A percentile compares a stretch with the other conserved stretches of the same genome.
phyloP scores from a whole-genome alignment of 176 grass and related monocot species.

The Carex cristatella region DNA sequence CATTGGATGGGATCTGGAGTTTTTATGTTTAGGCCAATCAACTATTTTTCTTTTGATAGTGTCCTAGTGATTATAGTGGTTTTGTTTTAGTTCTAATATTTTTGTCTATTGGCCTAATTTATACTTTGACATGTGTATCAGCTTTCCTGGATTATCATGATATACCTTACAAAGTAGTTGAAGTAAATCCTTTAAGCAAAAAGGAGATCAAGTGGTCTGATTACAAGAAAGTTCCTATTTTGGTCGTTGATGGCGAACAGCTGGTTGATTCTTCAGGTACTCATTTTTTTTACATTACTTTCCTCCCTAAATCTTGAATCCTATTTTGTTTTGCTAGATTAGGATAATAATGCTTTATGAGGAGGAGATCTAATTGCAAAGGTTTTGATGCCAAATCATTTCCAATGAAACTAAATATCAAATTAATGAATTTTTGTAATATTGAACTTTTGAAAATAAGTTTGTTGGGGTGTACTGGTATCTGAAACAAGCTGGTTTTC shows the following conservation, averaged over 20 bases:
- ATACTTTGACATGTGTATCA: constrained; percentile 29
- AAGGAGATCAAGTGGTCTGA: constrained; percentile 99
- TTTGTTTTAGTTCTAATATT: background rate
- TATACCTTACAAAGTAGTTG: constrained; percentile 98
- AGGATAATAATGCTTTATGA: background rate
- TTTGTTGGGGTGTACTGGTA: background rate
- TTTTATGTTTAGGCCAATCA: background rate
- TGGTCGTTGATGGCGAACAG: constrained; percentile 80
- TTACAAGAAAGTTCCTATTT: constrained; percentile 99
- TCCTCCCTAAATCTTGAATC: background rate
- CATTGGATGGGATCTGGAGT: constrained; percentile 2
- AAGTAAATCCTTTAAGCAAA: constrained; percentile 97
- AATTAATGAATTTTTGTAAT: background rate
- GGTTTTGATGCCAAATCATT: constrained; percentile 16
- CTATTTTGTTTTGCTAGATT: background rate
- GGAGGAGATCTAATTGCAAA: background rate
- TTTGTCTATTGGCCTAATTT: background rate
- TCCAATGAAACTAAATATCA: background rate
- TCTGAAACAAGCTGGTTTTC: background rate
- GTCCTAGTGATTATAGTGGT: background rate
- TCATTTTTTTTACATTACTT: background rate
- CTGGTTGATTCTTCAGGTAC: constrained; percentile 85
- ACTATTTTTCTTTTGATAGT: background rate
- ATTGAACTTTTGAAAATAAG: background rate
- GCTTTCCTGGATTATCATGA: constrained; percentile 95